Evolutionary conservation across 352 stramenopile species (phyloP).

Genomic region (Pythium utonaiense): DNA sequence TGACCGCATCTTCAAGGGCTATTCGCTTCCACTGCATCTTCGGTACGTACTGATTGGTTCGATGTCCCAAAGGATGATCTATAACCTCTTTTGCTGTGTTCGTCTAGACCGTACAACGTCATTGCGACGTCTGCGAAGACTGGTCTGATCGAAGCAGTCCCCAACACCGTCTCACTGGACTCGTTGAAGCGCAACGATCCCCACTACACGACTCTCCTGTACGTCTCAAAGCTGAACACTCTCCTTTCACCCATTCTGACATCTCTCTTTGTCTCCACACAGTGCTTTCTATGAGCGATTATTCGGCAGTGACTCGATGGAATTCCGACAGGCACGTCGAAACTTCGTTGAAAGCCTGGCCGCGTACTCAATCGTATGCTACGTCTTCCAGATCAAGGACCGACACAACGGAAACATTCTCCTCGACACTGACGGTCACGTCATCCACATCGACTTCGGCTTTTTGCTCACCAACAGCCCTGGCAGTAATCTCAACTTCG

Average conservation of each 20-base stretch:
- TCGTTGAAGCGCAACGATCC: slow-evolving; percentile 91
- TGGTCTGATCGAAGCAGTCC: slow-evolving; percentile 95
- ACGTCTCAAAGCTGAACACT: slow-evolving; percentile 46
- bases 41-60: slow-evolving; percentile 36
- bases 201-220: slow-evolving; percentile 86
- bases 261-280: slow-evolving; percentile 43
- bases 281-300: slow-evolving; percentile 92
- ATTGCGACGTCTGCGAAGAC: slow-evolving; percentile 92
- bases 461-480: slow-evolving; percentile 96
- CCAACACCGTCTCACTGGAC: slow-evolving; percentile 97
- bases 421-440: slow-evolving; percentile 93
- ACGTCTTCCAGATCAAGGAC: slow-evolving; percentile 98
- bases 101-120: slow-evolving; percentile 92
- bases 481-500: slow-evolving; percentile 94
- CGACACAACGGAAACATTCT: slow-evolving; percentile 99
- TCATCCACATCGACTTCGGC: slow-evolving; percentile 99
- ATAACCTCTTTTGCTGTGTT: slow-evolving; percentile 7
- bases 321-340: slow-evolving; percentile 75
- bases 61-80: slow-evolving; percentile 35
- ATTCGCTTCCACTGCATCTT: slow-evolving; percentile 91
- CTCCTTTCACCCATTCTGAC: slow-evolving; percentile 49
- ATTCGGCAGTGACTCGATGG: slow-evolving; percentile 83
- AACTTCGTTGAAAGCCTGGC: slow-evolving; percentile 92
- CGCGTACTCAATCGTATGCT: slow-evolving; percentile 97
- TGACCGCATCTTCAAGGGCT: slow-evolving; percentile 93